Evolutionary conservation across 2,329 filamentous ascomycete genomes (phyloP).

Genomic region (Waltergamsia citrina): DNA sequence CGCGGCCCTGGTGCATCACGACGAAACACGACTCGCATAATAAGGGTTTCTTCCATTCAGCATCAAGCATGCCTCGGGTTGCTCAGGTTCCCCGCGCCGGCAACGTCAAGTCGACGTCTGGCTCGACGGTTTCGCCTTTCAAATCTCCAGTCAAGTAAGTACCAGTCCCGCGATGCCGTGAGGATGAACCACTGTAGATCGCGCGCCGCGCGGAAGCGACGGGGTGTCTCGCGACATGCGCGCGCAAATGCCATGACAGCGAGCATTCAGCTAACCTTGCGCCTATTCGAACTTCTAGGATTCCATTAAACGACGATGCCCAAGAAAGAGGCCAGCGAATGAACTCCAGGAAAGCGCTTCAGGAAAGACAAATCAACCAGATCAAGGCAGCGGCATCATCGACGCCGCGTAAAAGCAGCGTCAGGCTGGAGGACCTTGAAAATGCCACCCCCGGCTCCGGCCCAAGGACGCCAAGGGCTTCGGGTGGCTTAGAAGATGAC

Average conservation of each 20-base stretch:
- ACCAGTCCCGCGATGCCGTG: not conserved
- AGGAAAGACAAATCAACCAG: slow-evolving; percentile 87
- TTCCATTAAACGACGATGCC: slow-evolving; percentile 92
- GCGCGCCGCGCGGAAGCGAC: too few species aligned
- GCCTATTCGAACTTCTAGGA: slow-evolving; percentile 41
- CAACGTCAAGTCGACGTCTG: slow-evolving; percentile 35
- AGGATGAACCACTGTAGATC: too few species aligned
- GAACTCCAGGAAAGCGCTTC: slow-evolving; percentile 77
- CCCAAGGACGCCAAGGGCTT: slow-evolving; percentile 39
- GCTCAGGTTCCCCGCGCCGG: slow-evolving; percentile 43
- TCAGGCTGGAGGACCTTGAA: slow-evolving; percentile 48
- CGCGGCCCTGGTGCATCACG: slow-evolving; percentile 1
- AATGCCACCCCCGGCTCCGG: slow-evolving; percentile 47
- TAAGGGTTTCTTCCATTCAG: not conserved
- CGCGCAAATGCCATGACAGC: too few species aligned
- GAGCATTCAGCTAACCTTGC: too few species aligned
- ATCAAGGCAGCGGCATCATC: slow-evolving; percentile 57
- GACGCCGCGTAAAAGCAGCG: slow-evolving; percentile 55
- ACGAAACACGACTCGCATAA: slow-evolving; percentile 3
- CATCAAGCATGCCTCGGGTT: slow-evolving; percentile 43
- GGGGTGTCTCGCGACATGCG: too few species aligned
- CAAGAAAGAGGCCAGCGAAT: slow-evolving; percentile 83
- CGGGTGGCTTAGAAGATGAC: slow-evolving; percentile 25
- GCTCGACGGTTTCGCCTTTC: slow-evolving; percentile 41
- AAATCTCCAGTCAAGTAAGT: slow-evolving; percentile 49